Conservation (phyloP, 176 grass and related monocot genomes). For the Lolium multiflorum region DNA sequence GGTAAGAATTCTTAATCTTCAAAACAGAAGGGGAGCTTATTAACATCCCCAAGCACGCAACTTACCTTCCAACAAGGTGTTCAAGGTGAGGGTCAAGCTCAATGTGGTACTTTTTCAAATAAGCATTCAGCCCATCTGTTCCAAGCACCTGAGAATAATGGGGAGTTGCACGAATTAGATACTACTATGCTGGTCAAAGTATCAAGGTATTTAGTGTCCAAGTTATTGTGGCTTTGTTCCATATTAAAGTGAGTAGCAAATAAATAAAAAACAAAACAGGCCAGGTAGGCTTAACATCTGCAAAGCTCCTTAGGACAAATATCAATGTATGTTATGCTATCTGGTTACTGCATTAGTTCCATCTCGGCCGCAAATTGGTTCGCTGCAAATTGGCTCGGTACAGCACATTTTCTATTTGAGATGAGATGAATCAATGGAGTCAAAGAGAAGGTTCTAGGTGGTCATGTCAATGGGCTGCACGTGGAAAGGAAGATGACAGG, state of each 20-base stretch:
- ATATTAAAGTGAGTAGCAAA: conserved; percentile 8
- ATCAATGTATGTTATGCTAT: not conserved
- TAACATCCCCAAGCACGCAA: conserved; percentile 12
- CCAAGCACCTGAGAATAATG: conserved; percentile 81
- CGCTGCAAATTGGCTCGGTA: no score
- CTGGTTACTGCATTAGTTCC: no score
- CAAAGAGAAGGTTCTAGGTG: not conserved
- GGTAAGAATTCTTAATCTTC: conserved; percentile 30
- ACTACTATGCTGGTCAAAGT: not conserved
- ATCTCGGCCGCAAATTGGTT: conserved; percentile 18
- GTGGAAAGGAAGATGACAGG: not conserved
- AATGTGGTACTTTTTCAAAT: conserved; percentile 87
- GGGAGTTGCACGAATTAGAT: conserved; percentile 21
- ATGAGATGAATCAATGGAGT: not conserved
- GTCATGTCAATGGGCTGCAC: not conserved
- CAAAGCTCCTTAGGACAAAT: conserved; percentile 15
- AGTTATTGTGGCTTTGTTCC: not conserved
- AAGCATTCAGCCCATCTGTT: conserved; percentile 83
- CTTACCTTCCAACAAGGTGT: conserved; percentile 95
- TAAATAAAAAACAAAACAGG: conserved; percentile 17
- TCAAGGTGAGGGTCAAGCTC: conserved; percentile 97
- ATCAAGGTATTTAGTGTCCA: not conserved
- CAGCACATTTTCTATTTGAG: not conserved
- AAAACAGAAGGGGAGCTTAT: conserved; percentile 7
- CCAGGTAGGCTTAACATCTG: not conserved